Percentiles rank a stretch among this genome's conserved stretches.
phyloP scores from a whole-genome alignment of 768 basidiomycete species.

The Leucosporidium yakuticum region DNA sequence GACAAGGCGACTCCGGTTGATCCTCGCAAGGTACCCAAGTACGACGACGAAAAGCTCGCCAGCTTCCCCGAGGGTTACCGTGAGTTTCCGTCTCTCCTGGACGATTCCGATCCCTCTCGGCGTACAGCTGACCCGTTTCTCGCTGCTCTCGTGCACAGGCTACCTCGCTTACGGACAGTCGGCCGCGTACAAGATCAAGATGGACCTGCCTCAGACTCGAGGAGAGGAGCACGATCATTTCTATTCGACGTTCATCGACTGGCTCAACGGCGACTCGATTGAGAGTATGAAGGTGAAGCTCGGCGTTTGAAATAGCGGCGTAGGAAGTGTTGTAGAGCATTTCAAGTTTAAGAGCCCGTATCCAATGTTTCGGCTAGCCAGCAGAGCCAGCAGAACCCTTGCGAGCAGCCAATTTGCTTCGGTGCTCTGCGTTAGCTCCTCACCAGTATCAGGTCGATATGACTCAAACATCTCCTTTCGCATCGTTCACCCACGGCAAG shows the following conservation, averaged over 20 bases:
- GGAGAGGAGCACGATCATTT: constrained; percentile 36
- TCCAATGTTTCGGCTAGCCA: too few species aligned
- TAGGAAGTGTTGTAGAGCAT: too few species aligned
- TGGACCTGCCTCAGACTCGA: constrained; percentile 6
- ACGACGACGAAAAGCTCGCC: constrained; percentile 36
- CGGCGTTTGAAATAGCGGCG: constrained; percentile 26
- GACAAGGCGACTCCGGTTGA: constrained; percentile 34
- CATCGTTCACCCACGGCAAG: too few species aligned
- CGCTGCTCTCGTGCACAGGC: neutral
- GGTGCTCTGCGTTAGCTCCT: too few species aligned
- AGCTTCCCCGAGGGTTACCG: constrained; percentile 38
- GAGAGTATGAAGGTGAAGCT: constrained; percentile 36
- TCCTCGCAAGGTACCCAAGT: constrained; percentile 30
- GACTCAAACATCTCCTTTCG: too few species aligned
- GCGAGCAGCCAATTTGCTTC: too few species aligned
- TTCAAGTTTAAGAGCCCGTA: too few species aligned
- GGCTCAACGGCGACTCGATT: constrained; percentile 31
- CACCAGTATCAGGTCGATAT: too few species aligned
- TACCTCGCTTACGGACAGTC: constrained; percentile 36
- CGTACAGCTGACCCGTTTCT: constrained; percentile 1
- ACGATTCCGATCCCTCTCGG: neutral
- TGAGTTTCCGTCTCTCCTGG: neutral
- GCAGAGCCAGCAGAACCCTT: too few species aligned
- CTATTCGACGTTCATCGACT: constrained; percentile 32
- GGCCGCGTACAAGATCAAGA: constrained; percentile 11